A percentile compares a stretch with the other conserved stretches of the same genome.
Evolutionary conservation across 345 rosid species (phyloP).

Genomic region (Pistacia vera): DNA sequence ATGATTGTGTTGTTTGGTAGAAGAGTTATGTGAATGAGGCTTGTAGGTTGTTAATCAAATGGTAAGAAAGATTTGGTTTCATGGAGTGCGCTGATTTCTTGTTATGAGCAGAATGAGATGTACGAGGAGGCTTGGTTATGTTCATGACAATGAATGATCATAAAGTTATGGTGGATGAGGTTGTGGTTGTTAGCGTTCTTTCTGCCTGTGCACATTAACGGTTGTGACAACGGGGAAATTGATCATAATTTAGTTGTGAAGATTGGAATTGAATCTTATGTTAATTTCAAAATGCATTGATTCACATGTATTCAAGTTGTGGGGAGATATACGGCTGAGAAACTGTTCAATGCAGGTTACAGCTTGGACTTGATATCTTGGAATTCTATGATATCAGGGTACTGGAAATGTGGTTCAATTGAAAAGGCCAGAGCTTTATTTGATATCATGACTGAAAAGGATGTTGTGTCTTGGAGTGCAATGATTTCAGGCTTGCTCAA

Average conservation of each 20-base stretch:
- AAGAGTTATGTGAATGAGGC: conserved; percentile 44
- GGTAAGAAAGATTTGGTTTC: conserved; percentile 52
- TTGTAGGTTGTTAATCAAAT: conserved; percentile 39
- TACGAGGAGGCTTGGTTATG: conserved; percentile 37
- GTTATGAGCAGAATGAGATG: conserved; percentile 53
- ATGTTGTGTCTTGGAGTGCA: conserved; percentile 55
- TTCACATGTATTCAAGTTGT: conserved; percentile 53
- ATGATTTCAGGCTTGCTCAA: conserved; percentile 61
- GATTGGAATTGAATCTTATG: conserved; percentile 44
- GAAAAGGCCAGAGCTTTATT: conserved; percentile 53
- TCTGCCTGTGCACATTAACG: conserved; percentile 42
- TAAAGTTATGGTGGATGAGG: conserved; percentile 48
- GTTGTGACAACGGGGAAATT: conserved; percentile 28
- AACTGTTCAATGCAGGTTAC: conserved; percentile 35
- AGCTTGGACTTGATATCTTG: conserved; percentile 52
- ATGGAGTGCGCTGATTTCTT: conserved; percentile 62
- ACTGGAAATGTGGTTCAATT: conserved; percentile 41
- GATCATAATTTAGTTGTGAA: conserved; percentile 39
- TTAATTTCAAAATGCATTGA: conserved; percentile 63
- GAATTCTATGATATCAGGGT: conserved; percentile 68
- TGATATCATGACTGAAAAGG: conserved; percentile 50
- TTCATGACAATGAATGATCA: conserved; percentile 40
- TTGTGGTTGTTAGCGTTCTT: conserved; percentile 48
- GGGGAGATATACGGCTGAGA: conserved; percentile 49
- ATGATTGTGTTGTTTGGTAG: conserved; percentile 60